These are phyloP conservation scores for Delphinella strobiligena DNA, from an alignment of 2,329 filamentous ascomycete species.

Conservation along the genomic window DNA sequence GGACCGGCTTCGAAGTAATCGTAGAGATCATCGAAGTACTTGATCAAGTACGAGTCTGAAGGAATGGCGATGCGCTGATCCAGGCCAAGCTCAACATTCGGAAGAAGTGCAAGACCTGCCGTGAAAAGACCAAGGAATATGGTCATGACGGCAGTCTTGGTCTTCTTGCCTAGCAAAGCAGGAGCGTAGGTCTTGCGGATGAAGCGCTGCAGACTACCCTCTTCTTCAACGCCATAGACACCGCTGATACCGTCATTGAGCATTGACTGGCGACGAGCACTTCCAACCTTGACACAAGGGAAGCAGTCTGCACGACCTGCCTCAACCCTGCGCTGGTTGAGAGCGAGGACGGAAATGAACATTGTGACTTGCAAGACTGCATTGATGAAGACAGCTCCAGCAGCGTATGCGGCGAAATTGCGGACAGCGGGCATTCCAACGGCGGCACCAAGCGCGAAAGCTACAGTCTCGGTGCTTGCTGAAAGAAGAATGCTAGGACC, in stretches of 20 bases:
- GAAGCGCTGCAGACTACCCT: slow-evolving; percentile 72
- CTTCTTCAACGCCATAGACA: slow-evolving; percentile 59
- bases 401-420: slow-evolving; percentile 94
- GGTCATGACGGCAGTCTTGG: slow-evolving; percentile 64
- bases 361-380: slow-evolving; percentile 94
- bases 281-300: slow-evolving; percentile 73
- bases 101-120: slow-evolving; percentile 71
- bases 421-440: slow-evolving; percentile 96
- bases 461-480: slow-evolving; percentile 84
- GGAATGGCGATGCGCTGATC: slow-evolving; percentile 94
- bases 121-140: slow-evolving; percentile 82
- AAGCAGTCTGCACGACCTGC: slow-evolving; percentile 82
- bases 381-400: slow-evolving; percentile 93
- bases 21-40: slow-evolving; percentile 94
- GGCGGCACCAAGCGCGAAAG: slow-evolving; percentile 83
- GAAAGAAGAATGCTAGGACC: slow-evolving; percentile 93
- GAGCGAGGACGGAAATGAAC: slow-evolving; percentile 81
- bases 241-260: slow-evolving; percentile 49
- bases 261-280: slow-evolving; percentile 55
- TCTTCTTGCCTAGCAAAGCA: slow-evolving; percentile 62
- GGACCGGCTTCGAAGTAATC: slow-evolving; percentile 84
- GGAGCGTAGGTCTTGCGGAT: slow-evolving; percentile 88
- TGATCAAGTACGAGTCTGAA: slow-evolving; percentile 84
- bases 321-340: slow-evolving; percentile 87
- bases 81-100: slow-evolving; percentile 72